Percentiles rank a stretch among this genome's conserved stretches.
phyloP scores from a whole-genome alignment of 2,329 filamentous ascomycete genomes.

The Ceratocystis albifundus region DNA sequence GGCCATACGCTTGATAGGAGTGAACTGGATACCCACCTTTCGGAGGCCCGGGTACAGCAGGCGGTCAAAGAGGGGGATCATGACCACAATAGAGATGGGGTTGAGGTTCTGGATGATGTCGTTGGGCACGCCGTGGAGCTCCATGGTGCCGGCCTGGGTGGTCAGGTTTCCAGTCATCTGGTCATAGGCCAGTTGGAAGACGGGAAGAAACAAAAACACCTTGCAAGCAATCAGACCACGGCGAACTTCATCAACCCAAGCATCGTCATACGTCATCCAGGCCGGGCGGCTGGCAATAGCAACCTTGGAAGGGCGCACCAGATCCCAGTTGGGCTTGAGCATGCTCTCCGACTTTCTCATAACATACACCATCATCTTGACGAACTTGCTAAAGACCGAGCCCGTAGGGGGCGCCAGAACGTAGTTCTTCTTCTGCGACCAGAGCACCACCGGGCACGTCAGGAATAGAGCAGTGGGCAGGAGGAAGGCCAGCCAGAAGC shows the following conservation, averaged over 20 bases:
- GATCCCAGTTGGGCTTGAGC: conserved; percentile 56
- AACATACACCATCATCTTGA: conserved; percentile 48
- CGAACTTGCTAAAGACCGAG: conserved; percentile 57
- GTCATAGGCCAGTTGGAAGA: conserved; percentile 49
- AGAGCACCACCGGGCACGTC: conserved; percentile 49
- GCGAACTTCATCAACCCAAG: conserved; percentile 67
- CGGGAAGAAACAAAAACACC: conserved; percentile 58
- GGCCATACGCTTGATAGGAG: conserved; percentile 64
- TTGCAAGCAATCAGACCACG: conserved; percentile 58
- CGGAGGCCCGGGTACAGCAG: conserved; percentile 59
- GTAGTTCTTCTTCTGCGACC: conserved; percentile 51
- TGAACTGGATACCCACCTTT: conserved; percentile 53
- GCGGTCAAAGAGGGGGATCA: conserved; percentile 59
- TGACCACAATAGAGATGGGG: conserved; percentile 61
- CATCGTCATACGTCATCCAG: conserved; percentile 77
- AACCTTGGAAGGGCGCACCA: conserved; percentile 55
- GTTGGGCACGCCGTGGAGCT: conserved; percentile 60
- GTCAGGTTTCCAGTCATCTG: conserved; percentile 51
- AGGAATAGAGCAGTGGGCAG: conserved; percentile 57
- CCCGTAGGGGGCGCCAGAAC: conserved; percentile 54
- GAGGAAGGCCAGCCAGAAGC: conserved; percentile 61
- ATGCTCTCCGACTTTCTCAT: conserved; percentile 52
- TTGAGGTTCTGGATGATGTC: conserved; percentile 67
- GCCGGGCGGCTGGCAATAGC: conserved; percentile 43
- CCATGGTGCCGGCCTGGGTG: conserved; percentile 55